Percentiles rank a stretch among this genome's conserved stretches.
phyloP scores from a whole-genome alignment of 805 yeast genomes.

The Kluyveromyces nonfermentans region DNA sequence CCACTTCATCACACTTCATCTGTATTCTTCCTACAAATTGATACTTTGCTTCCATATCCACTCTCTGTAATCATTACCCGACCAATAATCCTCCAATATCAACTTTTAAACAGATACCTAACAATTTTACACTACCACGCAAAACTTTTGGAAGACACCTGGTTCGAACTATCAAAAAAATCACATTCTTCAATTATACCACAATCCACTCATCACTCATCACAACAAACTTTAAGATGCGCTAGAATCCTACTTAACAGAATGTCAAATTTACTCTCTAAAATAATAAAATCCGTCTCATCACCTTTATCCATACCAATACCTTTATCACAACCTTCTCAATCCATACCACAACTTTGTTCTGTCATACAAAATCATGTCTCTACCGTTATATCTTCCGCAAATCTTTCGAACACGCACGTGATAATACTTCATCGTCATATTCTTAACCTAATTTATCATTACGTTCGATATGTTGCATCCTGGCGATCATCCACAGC shows the following conservation, averaged over 20 bases:
- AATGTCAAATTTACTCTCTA: not conserved
- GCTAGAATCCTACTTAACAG: not conserved
- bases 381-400: not conserved
- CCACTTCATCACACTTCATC: not conserved
- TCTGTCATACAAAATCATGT: conserved; percentile 1
- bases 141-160: conserved; percentile 49
- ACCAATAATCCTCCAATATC: conserved; percentile 67
- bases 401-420: not conserved
- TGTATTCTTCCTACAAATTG: conserved; percentile 45
- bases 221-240: not conserved
- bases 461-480: conserved; percentile 2
- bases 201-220: not conserved
- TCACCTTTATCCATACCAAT: not conserved
- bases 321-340: not conserved
- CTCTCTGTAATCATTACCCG: conserved; percentile 63
- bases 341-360: not conserved
- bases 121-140: conserved; percentile 54
- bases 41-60: conserved; percentile 75
- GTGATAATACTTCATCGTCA: not conserved
- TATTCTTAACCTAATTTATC: conserved; percentile 1
- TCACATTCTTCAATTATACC: not conserved
- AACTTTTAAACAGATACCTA: conserved; percentile 65
- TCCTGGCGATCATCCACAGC: conserved; percentile 2
- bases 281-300: not conserved
- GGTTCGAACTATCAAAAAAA: conserved; percentile 47